Evolutionary conservation across 176 grass and related monocot species (phyloP).

Genomic region (Cymbopogon citratus): DNA sequence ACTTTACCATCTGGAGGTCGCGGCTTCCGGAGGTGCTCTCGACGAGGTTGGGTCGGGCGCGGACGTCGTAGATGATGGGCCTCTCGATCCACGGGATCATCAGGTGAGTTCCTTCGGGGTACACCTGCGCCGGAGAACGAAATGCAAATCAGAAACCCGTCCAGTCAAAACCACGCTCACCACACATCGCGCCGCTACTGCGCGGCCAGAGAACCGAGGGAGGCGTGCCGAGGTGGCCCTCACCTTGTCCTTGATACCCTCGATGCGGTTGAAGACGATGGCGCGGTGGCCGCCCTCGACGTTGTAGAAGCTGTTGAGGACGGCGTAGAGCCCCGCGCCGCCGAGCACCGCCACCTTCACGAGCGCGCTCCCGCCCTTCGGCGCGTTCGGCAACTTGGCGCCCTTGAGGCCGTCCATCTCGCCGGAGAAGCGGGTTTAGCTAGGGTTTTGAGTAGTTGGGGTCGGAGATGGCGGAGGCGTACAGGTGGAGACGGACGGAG

Average conservation of each 20-base stretch:
- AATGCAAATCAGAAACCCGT: not conserved
- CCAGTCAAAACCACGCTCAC: not conserved
- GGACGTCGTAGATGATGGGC: conserved; percentile 89
- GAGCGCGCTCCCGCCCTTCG: conserved; percentile 17
- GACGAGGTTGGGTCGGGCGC: conserved; percentile 74
- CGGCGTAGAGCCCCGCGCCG: conserved; percentile 47
- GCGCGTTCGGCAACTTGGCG: conserved; percentile 30
- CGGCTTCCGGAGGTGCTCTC: conserved; percentile 84
- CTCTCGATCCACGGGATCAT: conserved; percentile 82
- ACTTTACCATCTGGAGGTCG: conserved; percentile 82
- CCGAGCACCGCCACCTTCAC: conserved; percentile 46
- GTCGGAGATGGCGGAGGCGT: not conserved
- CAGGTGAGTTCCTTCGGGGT: conserved; percentile 87
- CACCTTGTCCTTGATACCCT: conserved; percentile 82
- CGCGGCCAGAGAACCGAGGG: not conserved
- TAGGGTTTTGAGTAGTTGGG: conserved; percentile 23
- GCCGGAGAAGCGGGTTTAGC: conserved; percentile 4
- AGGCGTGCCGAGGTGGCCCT: not conserved
- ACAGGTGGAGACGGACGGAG: not conserved
- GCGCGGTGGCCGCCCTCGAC: conserved; percentile 84
- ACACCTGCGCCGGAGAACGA: conserved; percentile 41
- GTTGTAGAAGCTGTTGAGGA: conserved; percentile 65
- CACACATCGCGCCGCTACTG: not conserved
- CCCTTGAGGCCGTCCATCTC: conserved; percentile 50
- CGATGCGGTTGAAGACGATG: conserved; percentile 83